Percentiles rank a stretch among this genome's conserved stretches.
Conservation (phyloP, 2,329 filamentous ascomycete genomes). For the Mollisia scopiformis region DNA sequence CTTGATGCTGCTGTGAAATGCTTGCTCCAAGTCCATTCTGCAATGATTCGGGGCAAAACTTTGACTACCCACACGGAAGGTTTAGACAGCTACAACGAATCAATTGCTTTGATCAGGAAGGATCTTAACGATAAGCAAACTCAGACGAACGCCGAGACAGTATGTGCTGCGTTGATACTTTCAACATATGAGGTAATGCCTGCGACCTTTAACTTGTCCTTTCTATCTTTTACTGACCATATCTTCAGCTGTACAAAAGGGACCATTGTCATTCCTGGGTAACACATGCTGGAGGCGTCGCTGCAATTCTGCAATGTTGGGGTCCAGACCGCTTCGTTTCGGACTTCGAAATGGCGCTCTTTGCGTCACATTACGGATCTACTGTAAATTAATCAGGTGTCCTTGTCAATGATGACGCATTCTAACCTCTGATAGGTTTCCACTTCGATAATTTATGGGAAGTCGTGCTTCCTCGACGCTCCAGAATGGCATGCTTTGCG, state of each 20-base stretch:
- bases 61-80: background rate
- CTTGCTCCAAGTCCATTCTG: background rate
- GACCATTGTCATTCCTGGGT: background rate
- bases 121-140: background rate
- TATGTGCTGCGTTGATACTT: constrained; percentile 1
- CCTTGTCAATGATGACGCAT: background rate
- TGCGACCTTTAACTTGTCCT: too few relatives aligned
- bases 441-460: background rate
- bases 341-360: constrained; percentile 1
- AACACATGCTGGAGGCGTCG: background rate
- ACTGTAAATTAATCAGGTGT: background rate
- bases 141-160: background rate
- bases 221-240: too few relatives aligned
- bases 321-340: background rate
- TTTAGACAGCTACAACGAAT: background rate
- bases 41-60: background rate
- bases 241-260: background rate
- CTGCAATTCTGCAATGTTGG: background rate
- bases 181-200: background rate
- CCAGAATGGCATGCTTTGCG: background rate
- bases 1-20: constrained; percentile 1
- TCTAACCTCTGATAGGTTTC: background rate
- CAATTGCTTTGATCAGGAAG: background rate
- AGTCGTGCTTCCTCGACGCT: background rate
- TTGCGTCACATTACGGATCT: background rate